Base-by-base conservation (phyloP, 2,329 filamentous ascomycete species). In the Ophiocordyceps camponoti-saundersi region DNA sequence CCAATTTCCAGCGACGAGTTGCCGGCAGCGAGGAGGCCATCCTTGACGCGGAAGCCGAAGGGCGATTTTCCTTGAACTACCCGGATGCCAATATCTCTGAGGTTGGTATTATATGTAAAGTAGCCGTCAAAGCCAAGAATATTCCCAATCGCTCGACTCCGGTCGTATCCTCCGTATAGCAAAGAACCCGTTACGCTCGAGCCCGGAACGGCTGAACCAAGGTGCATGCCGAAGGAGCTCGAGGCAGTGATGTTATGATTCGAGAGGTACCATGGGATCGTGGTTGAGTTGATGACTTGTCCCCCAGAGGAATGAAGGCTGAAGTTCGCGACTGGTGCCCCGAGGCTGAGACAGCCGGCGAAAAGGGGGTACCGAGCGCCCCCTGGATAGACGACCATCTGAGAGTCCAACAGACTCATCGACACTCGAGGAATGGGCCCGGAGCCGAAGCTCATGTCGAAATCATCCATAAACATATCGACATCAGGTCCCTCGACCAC, bases 221-320 rank as follows among this genome's bases (percentile, higher is more conserved):
- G 65, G 47, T 69, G 66, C 61, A 69, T 57, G 16, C 60, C 58
- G 48, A 62, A 68, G 1, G 64, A 67, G 48, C 64, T 66, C 1
- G 65, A 67, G 2, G 60, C 56, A 18, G 56, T 64, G 13, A 50
- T 39, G 1, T 53, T 44, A 1, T 56, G 42, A 4, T 22, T 7
- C 47, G 50, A 55, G 12, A 61, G 43, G 41, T 52, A 57, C n/a
- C 59, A 57, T 1, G 60, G 34, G 6, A 39, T 39, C 3, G n/a
- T 39, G 15, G 15, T n/a, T 2, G 34, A 39, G n/a, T n/a, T n/a
- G 34, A 39, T n/a, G 4, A 16, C n/a, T 15, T 36, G 34, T n/a
- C n/a, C 15, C 4, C 15, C 12, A 8, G 57, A 11, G 56, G 50
- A 8, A 61, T 50, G 50, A 56, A 61, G 62, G 2, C 51, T 48